Conservation (phyloP, 176 grass and related monocot genomes). For the Saccharum officinarum region DNA sequence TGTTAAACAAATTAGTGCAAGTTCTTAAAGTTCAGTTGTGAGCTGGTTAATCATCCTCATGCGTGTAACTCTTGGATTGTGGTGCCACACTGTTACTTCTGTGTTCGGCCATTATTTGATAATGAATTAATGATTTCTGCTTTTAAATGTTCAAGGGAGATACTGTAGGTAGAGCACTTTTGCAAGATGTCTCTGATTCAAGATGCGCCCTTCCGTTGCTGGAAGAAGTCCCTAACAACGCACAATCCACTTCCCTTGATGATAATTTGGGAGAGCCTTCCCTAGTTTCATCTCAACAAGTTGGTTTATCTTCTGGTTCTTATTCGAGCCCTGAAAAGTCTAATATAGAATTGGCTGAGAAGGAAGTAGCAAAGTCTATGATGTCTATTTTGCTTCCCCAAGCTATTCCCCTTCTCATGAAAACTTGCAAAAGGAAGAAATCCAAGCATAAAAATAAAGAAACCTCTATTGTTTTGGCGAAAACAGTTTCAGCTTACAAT, state of each 20-base stretch:
- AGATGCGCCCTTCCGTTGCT: slow-evolving; percentile 36
- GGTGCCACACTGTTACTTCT: neutral
- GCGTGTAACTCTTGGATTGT: neutral
- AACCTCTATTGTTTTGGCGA: slow-evolving; percentile 20
- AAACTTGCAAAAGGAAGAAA: slow-evolving; percentile 60
- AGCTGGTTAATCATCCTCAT: neutral
- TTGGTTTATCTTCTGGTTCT: slow-evolving; percentile 56
- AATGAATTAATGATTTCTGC: neutral
- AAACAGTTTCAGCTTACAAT: slow-evolving; percentile 12
- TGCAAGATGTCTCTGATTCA: slow-evolving; percentile 30
- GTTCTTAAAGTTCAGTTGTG: neutral
- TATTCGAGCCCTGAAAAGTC: slow-evolving; percentile 71
- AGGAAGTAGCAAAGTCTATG: slow-evolving; percentile 79
- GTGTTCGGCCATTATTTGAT: slow-evolving; percentile 20
- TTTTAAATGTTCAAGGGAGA: slow-evolving; percentile 50
- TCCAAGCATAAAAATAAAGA: slow-evolving; percentile 47
- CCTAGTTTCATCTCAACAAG: slow-evolving; percentile 60
- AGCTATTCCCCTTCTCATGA: slow-evolving; percentile 80
- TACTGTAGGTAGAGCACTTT: slow-evolving; percentile 13
- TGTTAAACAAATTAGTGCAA: neutral
- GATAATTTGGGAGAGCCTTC: slow-evolving; percentile 40
- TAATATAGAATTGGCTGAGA: slow-evolving; percentile 56
- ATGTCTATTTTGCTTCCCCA: slow-evolving; percentile 85
- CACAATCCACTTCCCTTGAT: slow-evolving; percentile 39
- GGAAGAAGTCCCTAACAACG: slow-evolving; percentile 21